Percentiles rank a stretch among this genome's conserved stretches.
phyloP scores from a whole-genome alignment of 306 rosid genomes.

The Alnus glutinosa region DNA sequence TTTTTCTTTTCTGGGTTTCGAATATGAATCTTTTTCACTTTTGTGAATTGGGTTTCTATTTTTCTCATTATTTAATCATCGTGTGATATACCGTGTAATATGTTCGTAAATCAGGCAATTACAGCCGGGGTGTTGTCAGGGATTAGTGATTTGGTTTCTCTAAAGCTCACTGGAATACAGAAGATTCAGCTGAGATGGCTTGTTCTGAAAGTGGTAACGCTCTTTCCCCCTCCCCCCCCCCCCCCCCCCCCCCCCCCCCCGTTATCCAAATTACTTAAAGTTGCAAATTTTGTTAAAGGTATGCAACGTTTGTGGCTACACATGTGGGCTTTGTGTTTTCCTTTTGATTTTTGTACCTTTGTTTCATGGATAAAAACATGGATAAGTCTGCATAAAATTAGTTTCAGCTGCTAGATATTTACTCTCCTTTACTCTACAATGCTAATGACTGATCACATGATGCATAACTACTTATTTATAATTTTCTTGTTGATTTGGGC shows the following conservation, averaged over 20 bases:
- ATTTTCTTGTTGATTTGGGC: not conserved
- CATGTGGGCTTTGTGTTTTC: not conserved
- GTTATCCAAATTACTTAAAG: not conserved
- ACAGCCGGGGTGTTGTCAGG: conserved; percentile 81
- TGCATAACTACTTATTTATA: not conserved
- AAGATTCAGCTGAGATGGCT: conserved; percentile 73
- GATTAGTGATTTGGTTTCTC: conserved; percentile 77
- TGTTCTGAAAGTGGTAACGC: conserved; percentile 75
- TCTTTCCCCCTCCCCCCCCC: not conserved
- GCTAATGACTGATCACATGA: not conserved
- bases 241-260: not conserved
- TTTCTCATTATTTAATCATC: not conserved
- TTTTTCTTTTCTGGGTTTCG: conserved; percentile 9
- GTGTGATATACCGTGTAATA: not conserved
- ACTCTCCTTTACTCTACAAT: not conserved
- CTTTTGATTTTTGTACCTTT: not conserved
- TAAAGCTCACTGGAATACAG: conserved; percentile 88
- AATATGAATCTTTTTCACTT: not conserved
- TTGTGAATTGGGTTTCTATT: conserved; percentile 1
- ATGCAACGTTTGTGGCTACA: not conserved
- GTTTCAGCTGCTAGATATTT: not conserved
- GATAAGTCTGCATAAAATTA: not conserved
- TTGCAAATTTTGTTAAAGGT: not conserved
- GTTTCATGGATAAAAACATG: no score
- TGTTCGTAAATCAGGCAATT: conserved; percentile 51